Conservation (phyloP, 192 early-diverging fungal species). For the Podila epigama region DNA sequence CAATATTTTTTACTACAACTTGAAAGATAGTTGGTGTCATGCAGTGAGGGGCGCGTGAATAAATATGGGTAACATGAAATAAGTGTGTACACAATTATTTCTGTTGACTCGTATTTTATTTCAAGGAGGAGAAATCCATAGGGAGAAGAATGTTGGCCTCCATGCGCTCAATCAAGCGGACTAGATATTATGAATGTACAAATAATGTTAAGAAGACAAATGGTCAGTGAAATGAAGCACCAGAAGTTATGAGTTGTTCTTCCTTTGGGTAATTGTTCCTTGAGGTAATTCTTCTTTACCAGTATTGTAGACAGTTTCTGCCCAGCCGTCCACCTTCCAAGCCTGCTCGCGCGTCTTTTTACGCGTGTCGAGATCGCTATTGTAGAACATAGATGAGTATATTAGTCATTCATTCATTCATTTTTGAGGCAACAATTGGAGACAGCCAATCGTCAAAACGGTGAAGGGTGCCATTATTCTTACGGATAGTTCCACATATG, state of each 20-base stretch:
- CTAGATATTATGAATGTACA: too few species aligned
- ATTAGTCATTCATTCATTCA: neutral
- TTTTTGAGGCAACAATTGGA: neutral
- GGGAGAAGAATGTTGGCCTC: constrained; percentile 81
- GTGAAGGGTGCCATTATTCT: too few species aligned
- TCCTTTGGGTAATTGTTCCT: too few species aligned
- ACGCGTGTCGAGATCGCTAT: constrained; percentile 83
- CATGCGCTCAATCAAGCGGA: constrained; percentile 83
- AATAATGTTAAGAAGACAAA: too few species aligned
- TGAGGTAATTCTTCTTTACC: constrained; percentile 49
- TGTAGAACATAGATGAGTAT: neutral
- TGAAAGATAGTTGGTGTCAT: too few species aligned
- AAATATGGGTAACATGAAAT: too few species aligned
- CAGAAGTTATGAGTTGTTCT: too few species aligned
- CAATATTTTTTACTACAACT: too few species aligned
- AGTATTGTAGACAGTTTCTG: constrained; percentile 90
- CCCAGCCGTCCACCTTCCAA: constrained; percentile 95
- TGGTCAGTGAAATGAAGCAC: neutral
- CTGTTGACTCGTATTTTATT: constrained; percentile 30
- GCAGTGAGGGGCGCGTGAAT: too few species aligned
- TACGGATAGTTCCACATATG: constrained; percentile 93
- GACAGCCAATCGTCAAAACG: too few species aligned
- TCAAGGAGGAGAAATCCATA: constrained; percentile 46
- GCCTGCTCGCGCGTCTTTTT: constrained; percentile 91
- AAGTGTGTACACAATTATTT: too few species aligned